Evolutionary conservation across 495 filamentous ascomycete species (phyloP), one percentile per base, ranked within the genome.

Genomic region (Aspergillus haitiensis): DNA sequence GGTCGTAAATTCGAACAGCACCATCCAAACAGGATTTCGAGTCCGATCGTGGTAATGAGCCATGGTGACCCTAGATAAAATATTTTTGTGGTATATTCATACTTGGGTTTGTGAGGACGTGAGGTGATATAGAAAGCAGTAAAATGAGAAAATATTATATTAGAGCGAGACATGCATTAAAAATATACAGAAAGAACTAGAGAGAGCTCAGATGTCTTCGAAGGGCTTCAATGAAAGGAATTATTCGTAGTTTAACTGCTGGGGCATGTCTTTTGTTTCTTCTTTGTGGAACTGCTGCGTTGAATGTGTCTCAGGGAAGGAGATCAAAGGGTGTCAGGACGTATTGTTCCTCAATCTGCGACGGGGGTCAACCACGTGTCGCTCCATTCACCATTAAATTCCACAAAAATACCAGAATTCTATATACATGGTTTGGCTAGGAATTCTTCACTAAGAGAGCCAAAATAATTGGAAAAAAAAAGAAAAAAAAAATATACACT

Each of bases 1-100:
- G 1, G 78, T 83, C 0, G 86, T 90, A 75, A 97, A 97, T 44
- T 68, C 72, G 67, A 96, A 92, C 7, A 97, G 80, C 1, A 81
- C 75, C 32, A 67, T 71, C 78, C 78, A 83, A 48, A 72, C 70
- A 13, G 72, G 58, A 31, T 57, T 15, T 47, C 9, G 44, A 9
- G 27, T 10, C 6, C 44, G 16, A 21, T 9, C 12, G 39, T 42
- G 39, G 12, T 42, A 42, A 12, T 15, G 9, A 42, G 39, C 39
- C 15, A 15, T 13, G 15, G 12, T 11, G 39, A 11, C 39, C 12
- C 9, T 5, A 42, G 15, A 12, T 0, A 42, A 42, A 12, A 42
- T 3, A 7, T 27, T 27, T 27, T 27, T 27, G 21, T 27, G 21
- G 21, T 27, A 27, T 3, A 3, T 27, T 1, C 21, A 27, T 27